These are phyloP conservation scores for Aspergillus steynii DNA, from an alignment of 495 filamentous ascomycete species.

Conservation along the genomic window DNA sequence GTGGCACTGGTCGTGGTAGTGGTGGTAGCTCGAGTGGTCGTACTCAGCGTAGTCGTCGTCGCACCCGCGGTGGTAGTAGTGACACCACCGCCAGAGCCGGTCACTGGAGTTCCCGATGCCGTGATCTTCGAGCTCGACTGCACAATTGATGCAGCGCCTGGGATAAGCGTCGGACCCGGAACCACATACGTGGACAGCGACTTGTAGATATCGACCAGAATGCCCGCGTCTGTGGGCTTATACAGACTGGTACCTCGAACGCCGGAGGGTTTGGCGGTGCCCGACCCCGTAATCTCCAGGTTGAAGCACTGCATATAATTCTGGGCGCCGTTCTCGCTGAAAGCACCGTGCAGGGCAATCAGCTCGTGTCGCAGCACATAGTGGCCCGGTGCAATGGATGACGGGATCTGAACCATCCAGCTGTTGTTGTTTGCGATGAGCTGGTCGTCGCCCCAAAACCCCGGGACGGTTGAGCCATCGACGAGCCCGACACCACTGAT, in stretches of 20 bases:
- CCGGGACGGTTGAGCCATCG: slow-evolving; percentile 37
- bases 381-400: slow-evolving; percentile 55
- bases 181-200: slow-evolving; percentile 47
- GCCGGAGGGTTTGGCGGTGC: slow-evolving; percentile 50
- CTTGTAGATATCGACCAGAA: slow-evolving; percentile 61
- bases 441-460: slow-evolving; percentile 60
- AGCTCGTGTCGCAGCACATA: slow-evolving; percentile 71
- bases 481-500: slow-evolving; percentile 57
- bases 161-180: slow-evolving; percentile 49
- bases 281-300: slow-evolving; percentile 58
- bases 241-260: slow-evolving; percentile 56
- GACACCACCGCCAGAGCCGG: slow-evolving; percentile 10
- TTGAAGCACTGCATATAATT: slow-evolving; percentile 70
- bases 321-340: slow-evolving; percentile 56
- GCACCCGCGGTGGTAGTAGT: slow-evolving; percentile 5
- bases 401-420: slow-evolving; percentile 62
- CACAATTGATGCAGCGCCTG: slow-evolving; percentile 26
- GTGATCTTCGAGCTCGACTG: slow-evolving; percentile 27
- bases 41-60: slow-evolving; percentile 5
- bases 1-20: slow-evolving; percentile 8
- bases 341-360: slow-evolving; percentile 62
- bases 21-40: slow-evolving; percentile 10
- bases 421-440: slow-evolving; percentile 59
- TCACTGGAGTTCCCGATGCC: slow-evolving; percentile 25
- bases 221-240: slow-evolving; percentile 48